Conservation (phyloP, 805 yeast genomes). For the Sugiyamaella marilandica region DNA sequence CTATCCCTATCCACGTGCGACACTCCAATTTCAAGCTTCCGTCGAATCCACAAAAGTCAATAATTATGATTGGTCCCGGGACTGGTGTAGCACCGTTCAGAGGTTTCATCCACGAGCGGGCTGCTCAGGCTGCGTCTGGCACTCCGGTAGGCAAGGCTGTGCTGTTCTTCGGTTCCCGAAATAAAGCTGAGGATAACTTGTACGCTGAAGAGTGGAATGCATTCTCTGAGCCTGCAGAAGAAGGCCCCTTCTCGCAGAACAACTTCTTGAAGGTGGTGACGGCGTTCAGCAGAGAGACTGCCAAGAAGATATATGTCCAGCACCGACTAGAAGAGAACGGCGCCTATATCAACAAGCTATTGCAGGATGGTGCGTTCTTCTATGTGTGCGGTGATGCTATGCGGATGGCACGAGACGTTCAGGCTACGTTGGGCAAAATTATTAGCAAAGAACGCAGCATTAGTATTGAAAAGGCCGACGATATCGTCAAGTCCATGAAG, state of each 20-base stretch:
- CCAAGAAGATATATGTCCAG: conserved; percentile 76
- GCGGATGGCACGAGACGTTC: conserved; percentile 93
- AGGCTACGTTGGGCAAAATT: conserved; percentile 59
- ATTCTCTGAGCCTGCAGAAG: conserved; percentile 34
- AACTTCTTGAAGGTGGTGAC: conserved; percentile 51
- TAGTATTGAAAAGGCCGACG: conserved; percentile 63
- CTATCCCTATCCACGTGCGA: conserved; percentile 87
- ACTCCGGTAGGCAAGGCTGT: conserved; percentile 60
- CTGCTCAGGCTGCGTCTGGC: conserved; percentile 46
- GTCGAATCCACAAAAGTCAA: conserved; percentile 72
- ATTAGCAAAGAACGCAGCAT: conserved; percentile 60
- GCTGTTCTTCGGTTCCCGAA: conserved; percentile 86
- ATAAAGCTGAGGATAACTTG: conserved; percentile 69
- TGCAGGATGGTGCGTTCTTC: conserved; percentile 70
- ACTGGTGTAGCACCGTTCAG: conserved; percentile 99
- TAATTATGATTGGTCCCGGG: conserved; percentile 95
- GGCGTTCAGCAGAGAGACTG: conserved; percentile 79
- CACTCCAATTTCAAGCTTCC: conserved; percentile 95
- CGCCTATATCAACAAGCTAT: conserved; percentile 47
- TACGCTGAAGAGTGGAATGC: conserved; percentile 88
- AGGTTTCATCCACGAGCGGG: conserved; percentile 88
- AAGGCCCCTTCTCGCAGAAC: conserved; percentile 15
- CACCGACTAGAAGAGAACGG: conserved; percentile 53
- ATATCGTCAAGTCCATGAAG: conserved; percentile 70
- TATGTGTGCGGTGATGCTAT: conserved; percentile 98